Evolutionary conservation across 2,329 filamentous ascomycete genomes (phyloP).

Genomic region (Aureobasidium sp.): DNA sequence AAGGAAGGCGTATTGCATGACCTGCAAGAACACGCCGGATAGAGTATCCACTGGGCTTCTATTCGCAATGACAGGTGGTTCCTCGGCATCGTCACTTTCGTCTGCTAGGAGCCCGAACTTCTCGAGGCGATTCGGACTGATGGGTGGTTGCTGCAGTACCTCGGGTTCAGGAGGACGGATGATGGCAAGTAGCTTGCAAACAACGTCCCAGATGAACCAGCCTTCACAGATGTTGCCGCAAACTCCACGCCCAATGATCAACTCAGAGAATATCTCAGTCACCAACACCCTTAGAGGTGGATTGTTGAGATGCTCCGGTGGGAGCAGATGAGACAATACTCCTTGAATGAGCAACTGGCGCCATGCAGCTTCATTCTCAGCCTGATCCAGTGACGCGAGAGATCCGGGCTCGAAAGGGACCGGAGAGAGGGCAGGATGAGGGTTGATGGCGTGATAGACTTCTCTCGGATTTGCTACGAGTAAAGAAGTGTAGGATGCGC

Average conservation of each 20-base stretch:
- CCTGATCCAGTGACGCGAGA: slow-evolving; percentile 41
- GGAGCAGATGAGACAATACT: slow-evolving; percentile 71
- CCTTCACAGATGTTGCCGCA: slow-evolving; percentile 74
- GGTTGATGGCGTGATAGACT: slow-evolving; percentile 76
- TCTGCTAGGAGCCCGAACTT: slow-evolving; percentile 47
- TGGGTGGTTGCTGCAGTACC: slow-evolving; percentile 17
- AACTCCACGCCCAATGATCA: slow-evolving; percentile 76
- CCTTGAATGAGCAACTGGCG: slow-evolving; percentile 81
- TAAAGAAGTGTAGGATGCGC: slow-evolving; percentile 48
- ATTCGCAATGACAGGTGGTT: background rate
- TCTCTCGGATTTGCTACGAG: slow-evolving; percentile 54
- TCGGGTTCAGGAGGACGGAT: slow-evolving; percentile 22
- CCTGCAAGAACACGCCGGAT: slow-evolving; percentile 32
- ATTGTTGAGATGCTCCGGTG: slow-evolving; percentile 87
- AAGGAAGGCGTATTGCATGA: slow-evolving; percentile 44
- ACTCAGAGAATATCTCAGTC: slow-evolving; percentile 78
- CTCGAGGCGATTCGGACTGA: slow-evolving; percentile 39
- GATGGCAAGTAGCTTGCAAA: slow-evolving; percentile 58
- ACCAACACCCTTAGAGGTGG: slow-evolving; percentile 74
- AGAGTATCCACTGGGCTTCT: background rate
- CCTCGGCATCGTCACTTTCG: slow-evolving; percentile 6
- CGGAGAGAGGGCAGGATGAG: slow-evolving; percentile 71
- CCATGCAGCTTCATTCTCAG: slow-evolving; percentile 71
- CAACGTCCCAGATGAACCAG: slow-evolving; percentile 78
- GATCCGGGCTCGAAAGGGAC: slow-evolving; percentile 53